Percentiles rank a stretch among this genome's conserved stretches.
Evolutionary conservation across 2,329 filamentous ascomycete species (phyloP).

Genomic region (Aureobasidium mangrovei): DNA sequence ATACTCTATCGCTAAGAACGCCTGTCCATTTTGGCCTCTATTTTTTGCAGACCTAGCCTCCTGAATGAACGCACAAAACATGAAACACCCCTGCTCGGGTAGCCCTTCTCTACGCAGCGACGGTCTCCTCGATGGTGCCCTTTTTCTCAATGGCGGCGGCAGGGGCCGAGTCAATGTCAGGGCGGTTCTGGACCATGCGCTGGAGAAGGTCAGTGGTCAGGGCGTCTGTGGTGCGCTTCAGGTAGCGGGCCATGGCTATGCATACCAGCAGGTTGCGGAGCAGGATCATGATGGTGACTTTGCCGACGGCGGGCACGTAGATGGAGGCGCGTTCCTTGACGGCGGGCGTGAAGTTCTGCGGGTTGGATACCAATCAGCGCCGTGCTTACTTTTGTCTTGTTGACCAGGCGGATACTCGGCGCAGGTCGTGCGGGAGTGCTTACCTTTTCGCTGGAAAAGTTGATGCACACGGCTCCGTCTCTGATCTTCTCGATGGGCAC

Average conservation of each 20-base stretch:
- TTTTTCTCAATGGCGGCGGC: conserved; percentile 17
- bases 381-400: too few relatives aligned
- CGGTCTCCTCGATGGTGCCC: conserved; percentile 17
- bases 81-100: too few relatives aligned
- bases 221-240: conserved; percentile 70
- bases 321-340: conserved; percentile 95
- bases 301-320: conserved; percentile 93
- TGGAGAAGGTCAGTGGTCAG: conserved; percentile 58
- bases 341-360: conserved; percentile 72
- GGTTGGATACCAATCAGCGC: background rate
- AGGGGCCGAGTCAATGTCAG: conserved; percentile 26
- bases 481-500: conserved; percentile 74
- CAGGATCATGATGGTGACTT: conserved; percentile 90
- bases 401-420: too few relatives aligned
- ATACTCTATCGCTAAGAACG: too few relatives aligned
- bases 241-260: conserved; percentile 19
- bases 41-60: too few relatives aligned
- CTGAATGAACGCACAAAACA: too few relatives aligned
- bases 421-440: conserved; percentile 12
- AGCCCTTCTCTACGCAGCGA: background rate
- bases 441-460: conserved; percentile 86
- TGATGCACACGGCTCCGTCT: conserved; percentile 94
- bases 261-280: conserved; percentile 80
- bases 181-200: conserved; percentile 38
- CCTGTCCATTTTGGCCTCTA: too few relatives aligned